Evolutionary conservation across 176 grass and related monocot species (phyloP).

Genomic region (Triticum dicoccoides): DNA sequence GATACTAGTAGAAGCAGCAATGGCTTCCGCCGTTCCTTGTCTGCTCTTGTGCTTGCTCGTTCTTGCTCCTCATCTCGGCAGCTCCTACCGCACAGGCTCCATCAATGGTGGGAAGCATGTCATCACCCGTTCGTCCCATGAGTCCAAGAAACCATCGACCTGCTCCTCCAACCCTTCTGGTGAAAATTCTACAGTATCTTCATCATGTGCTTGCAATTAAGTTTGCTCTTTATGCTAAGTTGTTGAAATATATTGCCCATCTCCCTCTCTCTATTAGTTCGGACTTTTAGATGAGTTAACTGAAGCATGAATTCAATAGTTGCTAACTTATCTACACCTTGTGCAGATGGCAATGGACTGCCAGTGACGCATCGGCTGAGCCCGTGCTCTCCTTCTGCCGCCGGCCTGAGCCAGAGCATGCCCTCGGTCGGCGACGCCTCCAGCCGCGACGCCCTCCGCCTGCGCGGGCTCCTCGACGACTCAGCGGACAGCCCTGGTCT

Average conservation of each 20-base stretch:
- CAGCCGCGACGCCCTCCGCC: neutral
- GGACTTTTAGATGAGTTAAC: too few relatives aligned
- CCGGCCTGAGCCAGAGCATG: neutral
- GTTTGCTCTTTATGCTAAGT: neutral
- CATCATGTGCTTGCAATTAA: neutral
- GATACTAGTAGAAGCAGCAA: neutral
- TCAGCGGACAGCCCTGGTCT: neutral
- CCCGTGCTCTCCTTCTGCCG: neutral
- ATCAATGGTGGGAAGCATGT: neutral
- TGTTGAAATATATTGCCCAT: too few relatives aligned
- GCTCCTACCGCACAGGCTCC: neutral
- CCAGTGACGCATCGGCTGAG: slow-evolving; percentile 7
- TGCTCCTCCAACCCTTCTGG: neutral
- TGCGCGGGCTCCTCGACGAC: neutral
- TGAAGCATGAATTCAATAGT: too few relatives aligned
- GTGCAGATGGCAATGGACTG: neutral
- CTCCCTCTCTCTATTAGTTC: too few relatives aligned
- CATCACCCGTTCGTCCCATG: neutral
- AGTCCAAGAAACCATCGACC: neutral
- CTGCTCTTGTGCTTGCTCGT: slow-evolving; percentile 1
- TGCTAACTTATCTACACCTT: neutral
- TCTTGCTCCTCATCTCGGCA: neutral
- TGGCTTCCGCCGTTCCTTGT: neutral
- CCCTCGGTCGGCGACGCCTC: neutral
- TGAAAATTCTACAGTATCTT: neutral